These are phyloP conservation scores for Basipetospora chlamydospora DNA, from an alignment of 2,329 filamentous ascomycete species.

Conservation along the genomic window DNA sequence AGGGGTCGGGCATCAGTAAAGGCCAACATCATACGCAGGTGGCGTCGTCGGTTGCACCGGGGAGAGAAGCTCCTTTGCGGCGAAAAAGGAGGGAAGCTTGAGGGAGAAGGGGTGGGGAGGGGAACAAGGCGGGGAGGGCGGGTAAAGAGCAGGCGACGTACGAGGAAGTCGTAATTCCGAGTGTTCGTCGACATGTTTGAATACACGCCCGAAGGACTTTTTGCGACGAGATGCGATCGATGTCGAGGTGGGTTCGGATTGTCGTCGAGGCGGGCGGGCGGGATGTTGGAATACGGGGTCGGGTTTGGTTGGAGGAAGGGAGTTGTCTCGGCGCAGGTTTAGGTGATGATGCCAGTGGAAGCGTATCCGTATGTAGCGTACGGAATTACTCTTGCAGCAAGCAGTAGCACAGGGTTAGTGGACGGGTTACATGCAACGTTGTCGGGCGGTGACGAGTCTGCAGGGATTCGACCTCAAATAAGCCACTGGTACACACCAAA, in stretches of 20 bases:
- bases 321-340: no score
- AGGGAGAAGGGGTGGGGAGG: conserved; percentile 11
- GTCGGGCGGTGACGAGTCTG: no score
- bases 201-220: background rate
- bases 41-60: no score
- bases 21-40: background rate
- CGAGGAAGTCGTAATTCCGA: conserved; percentile 98
- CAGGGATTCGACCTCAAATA: no score
- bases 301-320: background rate
- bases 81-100: background rate
- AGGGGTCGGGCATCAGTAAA: conserved; percentile 2
- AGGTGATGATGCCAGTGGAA: no score
- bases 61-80: no score
- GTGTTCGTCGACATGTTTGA: conserved; percentile 69
- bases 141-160: conserved; percentile 32
- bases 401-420: no score
- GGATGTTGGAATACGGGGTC: background rate
- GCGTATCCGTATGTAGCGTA: no score
- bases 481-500: no score
- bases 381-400: no score
- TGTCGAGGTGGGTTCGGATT: background rate
- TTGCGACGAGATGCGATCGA: background rate
- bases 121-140: conserved; percentile 9
- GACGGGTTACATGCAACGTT: no score
- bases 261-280: background rate